Base-by-base conservation (phyloP, 2,329 filamentous ascomycete species). In the Colletotrichum sp. region DNA sequence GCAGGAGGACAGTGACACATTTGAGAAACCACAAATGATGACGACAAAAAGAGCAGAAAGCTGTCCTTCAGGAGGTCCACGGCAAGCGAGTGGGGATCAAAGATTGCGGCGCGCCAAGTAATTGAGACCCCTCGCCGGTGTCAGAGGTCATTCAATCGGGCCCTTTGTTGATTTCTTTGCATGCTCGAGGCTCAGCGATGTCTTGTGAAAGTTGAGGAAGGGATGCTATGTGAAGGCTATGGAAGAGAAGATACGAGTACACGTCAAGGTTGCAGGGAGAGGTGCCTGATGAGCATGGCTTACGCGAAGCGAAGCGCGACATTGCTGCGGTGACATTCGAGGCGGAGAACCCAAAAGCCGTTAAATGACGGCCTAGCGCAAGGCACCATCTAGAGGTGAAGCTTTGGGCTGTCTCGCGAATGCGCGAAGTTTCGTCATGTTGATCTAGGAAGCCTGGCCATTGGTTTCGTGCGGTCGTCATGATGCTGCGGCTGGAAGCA, bases 371-470 rank as follows among this genome's bases (percentile, higher is more conserved):
- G 5, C 4, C 43, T 21, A 1, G 2, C 43, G 10, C n/a, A 3
- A 21, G 43, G 1, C 18, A 21, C 1, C 43, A 48, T 48, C 43
- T 3, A 1, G 5, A 4, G 4, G n/a, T 0, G 6, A 4, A 21
- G n/a, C 2, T 1, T 7, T 48, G 2, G n/a, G 0, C n/a, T 48
- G n/a, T 1, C n/a, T 48, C 18, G 1, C n/a, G 0, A 13, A 1
- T 21, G n/a, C 18, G 43, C 18, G 10, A 48, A 21, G 43, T 1
- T 48, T 21, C n/a, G 43, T 21, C 43, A 43, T 43, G 9, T 43
- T 43, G 3, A 43, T n/a, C 18, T n/a, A 43, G 39, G 39, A n/a
- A 43, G 18, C 39, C 39, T 12, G 39, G 18, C 39, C 39, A n/a
- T 43, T n/a, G 9, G 9, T 12, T 43, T n/a, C 9, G 18, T 43